A percentile compares a stretch with the other conserved stretches of the same genome.
These are phyloP conservation scores for Seminavis robusta DNA, from an alignment of 108 stramenopile species.

Conservation along the genomic window DNA sequence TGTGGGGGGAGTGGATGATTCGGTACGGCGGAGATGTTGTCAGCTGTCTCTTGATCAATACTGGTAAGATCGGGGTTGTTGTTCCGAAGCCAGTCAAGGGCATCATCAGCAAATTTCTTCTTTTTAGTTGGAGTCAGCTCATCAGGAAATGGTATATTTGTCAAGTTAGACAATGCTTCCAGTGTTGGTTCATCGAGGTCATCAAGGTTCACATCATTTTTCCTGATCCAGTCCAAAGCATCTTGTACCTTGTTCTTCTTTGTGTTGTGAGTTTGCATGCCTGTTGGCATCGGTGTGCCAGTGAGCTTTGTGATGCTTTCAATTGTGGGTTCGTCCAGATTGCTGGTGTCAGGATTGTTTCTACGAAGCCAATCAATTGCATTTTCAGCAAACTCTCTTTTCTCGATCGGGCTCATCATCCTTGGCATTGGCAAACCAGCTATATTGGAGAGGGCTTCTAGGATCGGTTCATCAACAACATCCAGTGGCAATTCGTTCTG, in stretches of 20 bases:
- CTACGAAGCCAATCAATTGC: constrained; percentile 6
- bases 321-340: constrained; percentile 1
- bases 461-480: constrained; percentile 8
- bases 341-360: not conserved
- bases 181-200: constrained; percentile 9
- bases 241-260: constrained; percentile 9
- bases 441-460: constrained; percentile 3
- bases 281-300: not conserved
- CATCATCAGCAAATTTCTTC: constrained; percentile 2
- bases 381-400: constrained; percentile 1
- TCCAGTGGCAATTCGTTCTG: constrained; percentile 1
- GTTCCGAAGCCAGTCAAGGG: constrained; percentile 19
- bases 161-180: constrained; percentile 1
- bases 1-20: too few relatives aligned
- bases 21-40: too few relatives aligned
- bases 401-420: not conserved
- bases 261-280: not conserved
- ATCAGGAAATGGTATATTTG: constrained; percentile 3
- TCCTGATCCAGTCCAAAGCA: constrained; percentile 22
- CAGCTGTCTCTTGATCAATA: too few relatives aligned
- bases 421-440: constrained; percentile 7
- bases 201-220: constrained; percentile 9
- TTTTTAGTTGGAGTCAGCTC: not conserved
- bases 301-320: not conserved
- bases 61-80: constrained; percentile 15